These are phyloP conservation scores for Alternaria dauci DNA, from an alignment of 2,329 filamentous ascomycete genomes.

Conservation along the genomic window DNA sequence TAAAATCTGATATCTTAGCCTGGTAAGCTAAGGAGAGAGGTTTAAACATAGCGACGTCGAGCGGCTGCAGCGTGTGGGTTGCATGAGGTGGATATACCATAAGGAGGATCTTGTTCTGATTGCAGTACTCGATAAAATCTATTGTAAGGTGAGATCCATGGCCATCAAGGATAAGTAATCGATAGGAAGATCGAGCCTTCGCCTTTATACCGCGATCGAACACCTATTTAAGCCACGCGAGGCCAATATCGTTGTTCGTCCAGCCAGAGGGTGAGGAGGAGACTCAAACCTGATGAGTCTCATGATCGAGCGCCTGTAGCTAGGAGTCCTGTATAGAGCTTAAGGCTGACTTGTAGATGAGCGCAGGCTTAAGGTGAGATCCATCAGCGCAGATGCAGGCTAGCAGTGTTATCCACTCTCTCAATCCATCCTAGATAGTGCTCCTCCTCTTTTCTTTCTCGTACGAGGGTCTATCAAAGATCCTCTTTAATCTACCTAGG, in stretches of 20 bases:
- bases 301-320: too few species aligned
- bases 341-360: not conserved
- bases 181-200: not conserved
- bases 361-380: not conserved
- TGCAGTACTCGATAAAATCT: too few species aligned
- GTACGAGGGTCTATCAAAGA: constrained; percentile 12
- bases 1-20: too few species aligned
- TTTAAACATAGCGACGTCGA: too few species aligned
- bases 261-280: constrained; percentile 8
- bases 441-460: not conserved
- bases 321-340: too few species aligned
- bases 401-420: not conserved
- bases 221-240: constrained; percentile 21
- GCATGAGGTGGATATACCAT: too few species aligned
- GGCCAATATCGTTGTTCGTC: constrained; percentile 19
- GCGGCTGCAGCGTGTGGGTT: too few species aligned
- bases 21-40: too few species aligned
- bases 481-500: constrained; percentile 7
- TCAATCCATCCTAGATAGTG: too few species aligned
- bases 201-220: constrained; percentile 10
- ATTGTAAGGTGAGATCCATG: too few species aligned
- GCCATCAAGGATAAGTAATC: constrained; percentile 4
- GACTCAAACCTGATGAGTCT: too few species aligned
- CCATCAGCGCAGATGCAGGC: not conserved
- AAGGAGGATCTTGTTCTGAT: too few species aligned